phyloP scores from a whole-genome alignment of 2,329 filamentous ascomycete species.

The Stachybotrys chartarum region DNA sequence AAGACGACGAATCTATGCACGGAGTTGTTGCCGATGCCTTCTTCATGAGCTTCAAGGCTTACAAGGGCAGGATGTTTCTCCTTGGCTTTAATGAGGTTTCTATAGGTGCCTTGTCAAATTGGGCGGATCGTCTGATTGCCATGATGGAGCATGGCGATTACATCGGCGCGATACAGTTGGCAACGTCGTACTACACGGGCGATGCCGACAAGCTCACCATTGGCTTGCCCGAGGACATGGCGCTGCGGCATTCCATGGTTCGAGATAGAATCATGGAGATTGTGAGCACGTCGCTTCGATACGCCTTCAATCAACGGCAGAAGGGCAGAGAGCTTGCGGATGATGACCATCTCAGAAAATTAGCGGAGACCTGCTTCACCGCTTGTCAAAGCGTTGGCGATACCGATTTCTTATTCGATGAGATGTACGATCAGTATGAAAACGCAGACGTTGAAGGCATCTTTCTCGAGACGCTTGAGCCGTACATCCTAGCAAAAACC shows the following conservation, averaged over 20 bases:
- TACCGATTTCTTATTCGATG: constrained; percentile 79
- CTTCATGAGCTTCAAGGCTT: constrained; percentile 93
- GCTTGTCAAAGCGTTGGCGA: constrained; percentile 75
- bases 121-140: constrained; percentile 88
- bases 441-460: constrained; percentile 64
- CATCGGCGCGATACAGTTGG: constrained; percentile 81
- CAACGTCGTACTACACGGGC: constrained; percentile 86
- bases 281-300: constrained; percentile 84
- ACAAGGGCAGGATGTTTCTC: constrained; percentile 88
- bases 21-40: constrained; percentile 96
- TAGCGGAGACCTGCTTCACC: constrained; percentile 76
- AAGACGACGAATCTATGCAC: constrained; percentile 83
- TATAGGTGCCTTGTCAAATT: constrained; percentile 89
- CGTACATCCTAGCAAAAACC: constrained; percentile 73
- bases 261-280: constrained; percentile 87
- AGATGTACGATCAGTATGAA: constrained; percentile 85
- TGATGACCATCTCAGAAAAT: constrained; percentile 60
- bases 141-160: constrained; percentile 98
- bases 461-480: constrained; percentile 83
- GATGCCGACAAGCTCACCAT: constrained; percentile 92
- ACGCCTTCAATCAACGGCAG: constrained; percentile 67
- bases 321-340: constrained; percentile 37
- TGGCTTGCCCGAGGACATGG: constrained; percentile 79
- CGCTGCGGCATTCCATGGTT: constrained; percentile 71
- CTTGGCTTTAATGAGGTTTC: constrained; percentile 91